phyloP scores from a whole-genome alignment of 1,139 yeast species.

The Saccharomycopsis hybrid region DNA sequence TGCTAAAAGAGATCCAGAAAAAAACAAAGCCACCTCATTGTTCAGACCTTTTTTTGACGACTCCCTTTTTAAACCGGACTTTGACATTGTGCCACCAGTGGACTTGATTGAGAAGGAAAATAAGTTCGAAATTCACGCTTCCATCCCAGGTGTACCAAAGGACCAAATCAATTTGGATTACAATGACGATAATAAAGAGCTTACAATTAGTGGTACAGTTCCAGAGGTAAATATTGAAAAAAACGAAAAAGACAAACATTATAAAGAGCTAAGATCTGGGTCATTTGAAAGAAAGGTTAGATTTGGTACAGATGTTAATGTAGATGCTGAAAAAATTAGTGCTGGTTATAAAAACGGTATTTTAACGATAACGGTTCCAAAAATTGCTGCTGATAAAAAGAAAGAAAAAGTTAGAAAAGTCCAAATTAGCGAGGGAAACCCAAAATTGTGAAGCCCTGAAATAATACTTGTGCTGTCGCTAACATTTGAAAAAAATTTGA shows the following conservation, averaged over 20 bases:
- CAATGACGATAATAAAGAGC: conserved; percentile 34
- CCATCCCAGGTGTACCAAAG: conserved; percentile 38
- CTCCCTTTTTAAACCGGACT: not conserved
- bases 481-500: no score
- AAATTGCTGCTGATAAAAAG: conserved; percentile 22
- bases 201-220: conserved; percentile 34
- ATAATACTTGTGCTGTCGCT: no score
- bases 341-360: conserved; percentile 37
- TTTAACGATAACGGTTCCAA: conserved; percentile 34
- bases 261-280: conserved; percentile 35
- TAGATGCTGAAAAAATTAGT: conserved; percentile 36
- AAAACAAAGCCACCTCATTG: no score
- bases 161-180: conserved; percentile 35
- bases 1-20: no score
- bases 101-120: conserved; percentile 36
- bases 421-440: not conserved
- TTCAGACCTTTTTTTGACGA: not conserved
- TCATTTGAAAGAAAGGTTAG: conserved; percentile 34
- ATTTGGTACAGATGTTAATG: conserved; percentile 31
- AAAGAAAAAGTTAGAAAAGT: conserved; percentile 1
- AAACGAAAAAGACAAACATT: conserved; percentile 25
- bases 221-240: conserved; percentile 27
- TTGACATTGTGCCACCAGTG: conserved; percentile 31
- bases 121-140: conserved; percentile 33
- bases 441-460: no score